Conservation (phyloP, 495 filamentous ascomycete species). For the Melanomma pulvis-pyrius region DNA sequence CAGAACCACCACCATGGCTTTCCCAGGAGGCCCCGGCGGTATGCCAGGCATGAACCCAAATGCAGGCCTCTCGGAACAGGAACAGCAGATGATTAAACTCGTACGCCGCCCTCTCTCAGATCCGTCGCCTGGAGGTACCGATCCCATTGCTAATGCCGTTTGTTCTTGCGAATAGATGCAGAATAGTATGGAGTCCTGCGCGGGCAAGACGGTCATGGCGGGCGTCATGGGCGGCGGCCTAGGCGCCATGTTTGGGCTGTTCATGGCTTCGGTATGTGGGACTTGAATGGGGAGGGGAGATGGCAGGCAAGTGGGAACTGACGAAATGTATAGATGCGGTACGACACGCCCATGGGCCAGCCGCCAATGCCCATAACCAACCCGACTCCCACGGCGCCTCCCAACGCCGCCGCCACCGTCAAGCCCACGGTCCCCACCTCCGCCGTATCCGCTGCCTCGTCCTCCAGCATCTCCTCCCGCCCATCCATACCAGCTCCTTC, state of each 20-base stretch:
- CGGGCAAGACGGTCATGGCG: slow-evolving; percentile 37
- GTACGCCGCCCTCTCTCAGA: slow-evolving; percentile 4
- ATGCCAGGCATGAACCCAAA: slow-evolving; percentile 24
- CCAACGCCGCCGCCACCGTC: background rate
- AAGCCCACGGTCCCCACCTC: background rate
- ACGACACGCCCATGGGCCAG: slow-evolving; percentile 71
- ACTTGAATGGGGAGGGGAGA: background rate
- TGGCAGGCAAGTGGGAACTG: background rate
- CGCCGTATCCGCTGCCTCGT: slow-evolving; percentile 13
- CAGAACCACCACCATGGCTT: slow-evolving; percentile 24
- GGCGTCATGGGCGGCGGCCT: slow-evolving; percentile 39
- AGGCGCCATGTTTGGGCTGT: slow-evolving; percentile 40
- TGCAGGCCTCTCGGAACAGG: slow-evolving; percentile 36
- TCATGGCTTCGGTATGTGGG: slow-evolving; percentile 32
- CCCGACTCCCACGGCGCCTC: background rate
- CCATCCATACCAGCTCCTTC: background rate
- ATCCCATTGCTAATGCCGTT: background rate
- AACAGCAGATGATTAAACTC: slow-evolving; percentile 36
- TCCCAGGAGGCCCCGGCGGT: slow-evolving; percentile 20
- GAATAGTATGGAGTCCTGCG: slow-evolving; percentile 36
- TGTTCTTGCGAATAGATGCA: slow-evolving; percentile 31
- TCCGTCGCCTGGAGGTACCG: background rate
- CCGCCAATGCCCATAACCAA: slow-evolving; percentile 12
- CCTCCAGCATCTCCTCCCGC: background rate
- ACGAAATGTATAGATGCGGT: slow-evolving; percentile 69